These are phyloP conservation scores for Quercus dentata DNA, from an alignment of 306 rosid species.

Conservation along the genomic window DNA sequence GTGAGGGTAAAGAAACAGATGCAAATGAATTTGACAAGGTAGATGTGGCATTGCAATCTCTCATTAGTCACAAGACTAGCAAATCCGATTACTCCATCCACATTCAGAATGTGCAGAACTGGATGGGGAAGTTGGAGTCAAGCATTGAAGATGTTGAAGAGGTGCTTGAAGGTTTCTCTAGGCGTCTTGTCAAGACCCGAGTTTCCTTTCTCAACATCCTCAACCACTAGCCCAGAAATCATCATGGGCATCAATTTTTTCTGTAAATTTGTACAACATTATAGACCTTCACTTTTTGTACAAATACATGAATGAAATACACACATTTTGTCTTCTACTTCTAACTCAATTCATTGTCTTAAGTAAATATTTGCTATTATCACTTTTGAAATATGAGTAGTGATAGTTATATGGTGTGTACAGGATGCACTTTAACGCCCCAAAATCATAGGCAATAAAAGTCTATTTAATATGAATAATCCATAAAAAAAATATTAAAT, in stretches of 20 bases:
- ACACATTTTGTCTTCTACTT: not conserved
- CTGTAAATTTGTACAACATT: not conserved
- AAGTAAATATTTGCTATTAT: no score
- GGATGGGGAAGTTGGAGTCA: constrained; percentile 20
- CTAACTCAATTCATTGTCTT: no score
- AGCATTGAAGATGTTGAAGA: constrained; percentile 21
- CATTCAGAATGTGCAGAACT: constrained; percentile 9
- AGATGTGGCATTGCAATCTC: constrained; percentile 16
- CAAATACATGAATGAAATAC: not conserved
- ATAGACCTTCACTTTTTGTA: no score
- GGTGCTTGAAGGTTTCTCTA: constrained; percentile 16
- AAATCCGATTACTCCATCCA: not conserved
- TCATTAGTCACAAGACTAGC: not conserved
- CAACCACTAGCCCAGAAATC: not conserved
- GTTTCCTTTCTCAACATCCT: constrained; percentile 33
- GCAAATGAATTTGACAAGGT: constrained; percentile 22
- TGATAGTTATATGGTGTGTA: no score
- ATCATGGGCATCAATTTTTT: not conserved
- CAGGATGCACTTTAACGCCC: fast-evolving
- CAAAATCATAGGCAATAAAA: no score
- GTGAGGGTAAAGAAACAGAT: constrained; percentile 13
- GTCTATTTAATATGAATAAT: no score
- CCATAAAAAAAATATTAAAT: no score
- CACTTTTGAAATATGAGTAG: constrained; percentile 15
- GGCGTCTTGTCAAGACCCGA: constrained; percentile 17